Evolutionary conservation across 2,329 filamentous ascomycete species (phyloP).

Genomic region (Colletotrichum sidae): DNA sequence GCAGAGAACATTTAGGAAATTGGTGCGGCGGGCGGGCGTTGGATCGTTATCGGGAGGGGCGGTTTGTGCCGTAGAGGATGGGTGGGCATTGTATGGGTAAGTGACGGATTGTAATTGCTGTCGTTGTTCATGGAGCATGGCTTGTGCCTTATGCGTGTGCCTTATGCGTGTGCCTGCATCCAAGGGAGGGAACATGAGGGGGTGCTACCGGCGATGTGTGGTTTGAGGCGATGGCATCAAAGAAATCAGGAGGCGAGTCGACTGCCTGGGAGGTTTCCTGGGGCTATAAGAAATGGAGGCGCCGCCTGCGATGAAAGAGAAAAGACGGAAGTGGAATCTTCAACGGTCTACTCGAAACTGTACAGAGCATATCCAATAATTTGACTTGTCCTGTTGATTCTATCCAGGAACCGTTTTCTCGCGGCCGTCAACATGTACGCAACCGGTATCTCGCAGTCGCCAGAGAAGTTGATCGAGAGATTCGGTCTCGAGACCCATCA

Average conservation of each 20-base stretch:
- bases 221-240: not conserved
- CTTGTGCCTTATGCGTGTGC: conserved; percentile 5
- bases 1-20: not conserved
- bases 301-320: not conserved
- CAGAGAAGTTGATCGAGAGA: conserved; percentile 9
- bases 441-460: conserved; percentile 20
- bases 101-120: conserved; percentile 3
- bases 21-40: not conserved
- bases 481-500: conserved; percentile 6
- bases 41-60: not conserved
- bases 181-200: not conserved
- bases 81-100: not conserved
- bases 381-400: not conserved
- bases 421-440: conserved; percentile 19
- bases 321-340: not conserved
- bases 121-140: conserved; percentile 1
- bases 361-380: too few relatives aligned
- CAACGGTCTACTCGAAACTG: too few relatives aligned
- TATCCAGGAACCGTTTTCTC: not conserved
- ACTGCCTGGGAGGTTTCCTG: not conserved
- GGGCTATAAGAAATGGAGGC: conserved; percentile 9
- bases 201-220: not conserved
- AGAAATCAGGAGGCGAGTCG: not conserved
- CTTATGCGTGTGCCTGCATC: conserved; percentile 14
- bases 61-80: conserved; percentile 4